Evolutionary conservation across 2,329 filamentous ascomycete genomes (phyloP).

Genomic region (Ustulina deusta): DNA sequence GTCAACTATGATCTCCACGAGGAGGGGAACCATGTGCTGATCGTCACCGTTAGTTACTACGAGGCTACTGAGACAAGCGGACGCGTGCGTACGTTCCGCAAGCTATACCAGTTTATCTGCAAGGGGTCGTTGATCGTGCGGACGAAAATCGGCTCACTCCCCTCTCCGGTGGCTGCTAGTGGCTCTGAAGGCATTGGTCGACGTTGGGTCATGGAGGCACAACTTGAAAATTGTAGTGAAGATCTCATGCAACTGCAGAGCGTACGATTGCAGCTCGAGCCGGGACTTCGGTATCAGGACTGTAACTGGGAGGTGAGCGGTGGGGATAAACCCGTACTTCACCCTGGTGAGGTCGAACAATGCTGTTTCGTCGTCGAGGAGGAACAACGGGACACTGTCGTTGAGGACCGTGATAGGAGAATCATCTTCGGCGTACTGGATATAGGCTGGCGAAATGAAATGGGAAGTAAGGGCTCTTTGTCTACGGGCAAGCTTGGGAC

Average conservation of each 20-base stretch:
- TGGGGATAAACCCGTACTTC: conserved; percentile 65
- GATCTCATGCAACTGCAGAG: conserved; percentile 81
- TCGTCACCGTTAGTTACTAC: conserved; percentile 93
- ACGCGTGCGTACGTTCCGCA: conserved; percentile 86
- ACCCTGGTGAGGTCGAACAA: conserved; percentile 74
- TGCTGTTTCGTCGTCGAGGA: conserved; percentile 72
- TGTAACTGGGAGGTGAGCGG: conserved; percentile 67
- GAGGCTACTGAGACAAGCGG: conserved; percentile 80
- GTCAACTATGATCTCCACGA: conserved; percentile 91
- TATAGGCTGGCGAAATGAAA: conserved; percentile 88
- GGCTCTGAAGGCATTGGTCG: conserved; percentile 41
- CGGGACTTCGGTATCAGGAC: conserved; percentile 63
- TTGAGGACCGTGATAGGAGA: conserved; percentile 69
- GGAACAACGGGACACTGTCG: conserved; percentile 51
- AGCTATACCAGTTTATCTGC: conserved; percentile 96
- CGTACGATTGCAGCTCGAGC: conserved; percentile 66
- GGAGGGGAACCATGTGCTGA: conserved; percentile 92
- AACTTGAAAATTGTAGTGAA: conserved; percentile 94
- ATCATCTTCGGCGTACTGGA: conserved; percentile 82
- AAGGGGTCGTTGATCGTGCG: conserved; percentile 90
- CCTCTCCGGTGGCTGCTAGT: conserved; percentile 52
- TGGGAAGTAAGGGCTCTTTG: conserved; percentile 89
- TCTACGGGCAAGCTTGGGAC: conserved; percentile 84
- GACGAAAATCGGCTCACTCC: conserved; percentile 82
- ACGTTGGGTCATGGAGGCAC: conserved; percentile 86